Conservation (phyloP, 2,329 filamentous ascomycete species). For the Aspergillus flavus region DNA sequence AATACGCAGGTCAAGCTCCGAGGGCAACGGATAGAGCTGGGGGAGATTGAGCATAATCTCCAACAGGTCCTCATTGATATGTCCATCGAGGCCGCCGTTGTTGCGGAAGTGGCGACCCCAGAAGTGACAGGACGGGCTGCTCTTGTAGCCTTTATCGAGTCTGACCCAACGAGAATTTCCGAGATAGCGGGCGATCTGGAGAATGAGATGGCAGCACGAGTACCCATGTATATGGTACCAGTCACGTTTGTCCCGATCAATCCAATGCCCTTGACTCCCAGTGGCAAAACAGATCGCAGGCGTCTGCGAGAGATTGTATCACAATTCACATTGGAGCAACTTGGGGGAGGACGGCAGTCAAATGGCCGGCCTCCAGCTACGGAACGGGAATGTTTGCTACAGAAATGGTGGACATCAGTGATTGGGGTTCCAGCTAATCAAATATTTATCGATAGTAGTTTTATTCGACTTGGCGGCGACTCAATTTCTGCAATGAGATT, state of each 20-base stretch:
- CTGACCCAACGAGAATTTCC: not conserved
- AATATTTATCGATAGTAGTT: not conserved
- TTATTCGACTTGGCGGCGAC: slow-evolving; percentile 27
- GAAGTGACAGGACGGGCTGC: slow-evolving; percentile 47
- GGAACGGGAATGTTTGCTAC: not conserved
- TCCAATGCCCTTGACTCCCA: not conserved
- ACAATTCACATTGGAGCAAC: not conserved
- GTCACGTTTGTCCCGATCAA: not conserved
- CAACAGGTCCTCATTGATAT: not conserved
- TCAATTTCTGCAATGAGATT: slow-evolving; percentile 12
- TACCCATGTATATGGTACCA: slow-evolving; percentile 11
- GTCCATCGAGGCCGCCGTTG: not conserved
- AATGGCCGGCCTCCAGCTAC: not conserved
- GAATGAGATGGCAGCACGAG: not conserved
- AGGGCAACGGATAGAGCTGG: slow-evolving; percentile 34
- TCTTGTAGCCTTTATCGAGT: not conserved
- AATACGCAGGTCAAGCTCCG: slow-evolving; percentile 25
- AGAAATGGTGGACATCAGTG: not conserved
- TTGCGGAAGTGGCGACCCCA: not conserved
- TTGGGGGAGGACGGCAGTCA: not conserved
- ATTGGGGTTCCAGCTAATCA: not conserved
- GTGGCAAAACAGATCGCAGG: slow-evolving; percentile 10
- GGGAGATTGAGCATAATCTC: slow-evolving; percentile 27
- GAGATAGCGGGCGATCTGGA: not conserved
- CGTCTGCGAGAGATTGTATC: not conserved